Evolutionary conservation across 306 rosid genomes (phyloP), one percentile per base, ranked within the genome.

Genomic region (Calophaca sinica): DNA sequence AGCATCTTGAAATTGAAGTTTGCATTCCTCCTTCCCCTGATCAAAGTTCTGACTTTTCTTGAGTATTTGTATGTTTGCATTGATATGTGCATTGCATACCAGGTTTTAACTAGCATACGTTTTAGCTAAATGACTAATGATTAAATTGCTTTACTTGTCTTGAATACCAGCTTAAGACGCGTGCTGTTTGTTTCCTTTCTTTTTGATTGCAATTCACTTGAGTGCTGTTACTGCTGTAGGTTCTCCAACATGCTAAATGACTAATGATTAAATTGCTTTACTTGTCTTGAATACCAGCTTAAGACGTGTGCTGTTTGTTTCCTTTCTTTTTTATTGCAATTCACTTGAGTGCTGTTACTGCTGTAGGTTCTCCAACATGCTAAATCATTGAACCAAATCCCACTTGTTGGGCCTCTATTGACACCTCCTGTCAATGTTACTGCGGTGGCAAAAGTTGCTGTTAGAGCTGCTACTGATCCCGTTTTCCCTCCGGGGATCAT

Each of bases 401-500:
- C 98, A 9, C 86, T 94, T 13, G 79, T 94, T 20, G 98, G 98
- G 48, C 97, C 98, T 63, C 83, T 94, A 28, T 87, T 94, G 68
- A 84, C 88, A 58, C 96, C 98, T 65, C 98, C 98, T 6, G 96
- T 91, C 59, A 91, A 82, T 49, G 98, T 90, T 26, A 83, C 89
- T 32, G 77, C 88, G 1, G 91, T 94, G 75, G 93, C 97, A 0
- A 86, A 87, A 60, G 97, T 94, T 67, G 92, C 98, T 55, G 93
- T 94, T 66, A 90, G 96, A 86, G 98, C 94, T 63, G 98, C 98
- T 9, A 86, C 94, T 4, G 98, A 94, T 44, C 94, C 97, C 0
- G 97, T 94, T 72, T 94, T 94, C 67, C 98, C 98, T 29, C 98
- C 98, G 0, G 97, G 97, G 71, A 82, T 94, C 78, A 36, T 94